These are phyloP conservation scores for Mesembryanthemum crystallinum DNA, from an alignment of 148 eudicot species.

Conservation along the genomic window DNA sequence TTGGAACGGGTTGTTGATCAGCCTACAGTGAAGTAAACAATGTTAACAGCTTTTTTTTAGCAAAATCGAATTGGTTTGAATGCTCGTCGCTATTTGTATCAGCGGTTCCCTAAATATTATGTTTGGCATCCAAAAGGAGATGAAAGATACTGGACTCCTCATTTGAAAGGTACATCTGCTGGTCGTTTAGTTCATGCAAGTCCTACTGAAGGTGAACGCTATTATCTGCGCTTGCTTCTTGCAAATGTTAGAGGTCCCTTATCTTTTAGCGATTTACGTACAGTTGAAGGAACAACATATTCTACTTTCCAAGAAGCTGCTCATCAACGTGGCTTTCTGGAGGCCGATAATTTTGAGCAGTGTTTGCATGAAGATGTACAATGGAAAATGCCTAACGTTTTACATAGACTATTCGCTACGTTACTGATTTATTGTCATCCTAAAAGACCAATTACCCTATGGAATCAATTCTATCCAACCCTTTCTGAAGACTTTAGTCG, in stretches of 20 bases:
- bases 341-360: not conserved
- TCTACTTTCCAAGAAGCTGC: not conserved
- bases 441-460: not conserved
- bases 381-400: not conserved
- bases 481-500: not conserved
- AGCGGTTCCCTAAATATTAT: not conserved
- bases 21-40: not conserved
- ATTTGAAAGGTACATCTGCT: no score
- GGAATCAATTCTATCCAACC: not conserved
- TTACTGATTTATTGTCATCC: not conserved
- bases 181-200: not conserved
- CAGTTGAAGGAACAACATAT: not conserved
- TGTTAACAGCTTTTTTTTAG: not conserved
- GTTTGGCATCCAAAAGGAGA: not conserved
- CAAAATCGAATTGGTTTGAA: not conserved
- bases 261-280: slow-evolving; percentile 1
- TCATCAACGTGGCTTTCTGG: not conserved
- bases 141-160: not conserved
- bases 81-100: not conserved
- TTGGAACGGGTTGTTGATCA: not conserved
- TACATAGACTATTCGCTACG: slow-evolving; percentile 6
- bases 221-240: not conserved
- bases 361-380: not conserved
- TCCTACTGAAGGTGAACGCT: not conserved
- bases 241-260: not conserved